These are phyloP conservation scores for Sarcodon aspratus DNA, from an alignment of 768 basidiomycete species.

Conservation along the genomic window DNA sequence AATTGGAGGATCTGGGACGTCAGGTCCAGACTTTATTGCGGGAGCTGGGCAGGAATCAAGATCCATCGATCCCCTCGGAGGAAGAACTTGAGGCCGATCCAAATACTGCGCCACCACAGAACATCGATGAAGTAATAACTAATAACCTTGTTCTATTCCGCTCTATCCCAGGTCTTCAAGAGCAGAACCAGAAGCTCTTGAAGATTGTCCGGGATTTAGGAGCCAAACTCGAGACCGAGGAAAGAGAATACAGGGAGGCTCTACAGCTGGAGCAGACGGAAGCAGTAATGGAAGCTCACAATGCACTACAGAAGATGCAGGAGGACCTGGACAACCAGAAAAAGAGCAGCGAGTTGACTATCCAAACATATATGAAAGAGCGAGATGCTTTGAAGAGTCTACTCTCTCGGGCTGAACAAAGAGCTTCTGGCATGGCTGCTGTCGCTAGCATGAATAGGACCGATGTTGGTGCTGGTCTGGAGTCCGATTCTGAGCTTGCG, in stretches of 20 bases:
- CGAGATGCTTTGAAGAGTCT: conserved; percentile 75
- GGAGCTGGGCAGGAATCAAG: conserved; percentile 71
- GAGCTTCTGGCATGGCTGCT: conserved; percentile 1
- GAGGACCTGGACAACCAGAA: conserved; percentile 72
- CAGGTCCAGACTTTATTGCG: conserved; percentile 77
- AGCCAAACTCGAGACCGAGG: conserved; percentile 74
- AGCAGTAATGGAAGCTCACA: conserved; percentile 81
- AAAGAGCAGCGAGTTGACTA: conserved; percentile 52
- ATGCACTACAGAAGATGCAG: conserved; percentile 71
- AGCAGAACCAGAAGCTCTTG: conserved; percentile 84
- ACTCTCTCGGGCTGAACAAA: conserved; percentile 43
- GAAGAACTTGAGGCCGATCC: conserved; percentile 40
- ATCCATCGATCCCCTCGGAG: conserved; percentile 71
- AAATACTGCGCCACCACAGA: conserved; percentile 32
- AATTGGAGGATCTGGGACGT: conserved; percentile 71
- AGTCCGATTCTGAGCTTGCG: conserved; percentile 25
- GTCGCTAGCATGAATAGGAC: conserved; percentile 16
- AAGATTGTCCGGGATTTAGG: conserved; percentile 78
- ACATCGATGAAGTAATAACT: conserved; percentile 74
- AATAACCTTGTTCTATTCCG: conserved; percentile 83
- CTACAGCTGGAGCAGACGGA: conserved; percentile 68
- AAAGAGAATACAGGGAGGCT: conserved; percentile 58
- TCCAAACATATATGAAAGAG: conserved; percentile 80
- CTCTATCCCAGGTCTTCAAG: conserved; percentile 70
- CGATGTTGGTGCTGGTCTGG: conserved; percentile 15